A percentile compares a stretch with the other conserved stretches of the same genome.
Conservation (phyloP, 2,329 filamentous ascomycete species). For the Aspergillus sp. region DNA sequence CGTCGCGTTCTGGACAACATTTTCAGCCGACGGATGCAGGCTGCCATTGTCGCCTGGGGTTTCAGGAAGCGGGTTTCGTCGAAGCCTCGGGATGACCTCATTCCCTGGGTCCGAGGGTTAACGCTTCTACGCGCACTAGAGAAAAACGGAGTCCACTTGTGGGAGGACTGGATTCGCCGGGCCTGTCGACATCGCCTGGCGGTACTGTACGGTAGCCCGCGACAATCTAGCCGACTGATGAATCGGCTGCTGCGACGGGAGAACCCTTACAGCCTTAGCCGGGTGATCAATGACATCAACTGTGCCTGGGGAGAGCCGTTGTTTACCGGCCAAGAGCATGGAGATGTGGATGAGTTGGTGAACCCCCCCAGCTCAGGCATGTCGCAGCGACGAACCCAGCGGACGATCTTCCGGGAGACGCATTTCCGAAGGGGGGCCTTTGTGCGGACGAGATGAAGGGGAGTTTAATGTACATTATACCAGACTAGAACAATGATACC, state of each 20-base stretch:
- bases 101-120: conserved; percentile 41
- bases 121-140: conserved; percentile 39
- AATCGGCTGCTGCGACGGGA: conserved; percentile 37
- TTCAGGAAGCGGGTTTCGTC: conserved; percentile 37
- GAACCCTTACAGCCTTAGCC: conserved; percentile 33
- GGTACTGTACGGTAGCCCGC: conserved; percentile 34
- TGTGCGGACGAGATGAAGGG: not conserved
- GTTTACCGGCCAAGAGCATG: conserved; percentile 23
- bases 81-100: conserved; percentile 23
- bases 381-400: conserved; percentile 8
- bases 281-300: conserved; percentile 32
- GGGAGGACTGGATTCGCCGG: conserved; percentile 25
- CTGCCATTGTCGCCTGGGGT: conserved; percentile 51
- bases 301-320: conserved; percentile 34
- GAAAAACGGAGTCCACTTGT: conserved; percentile 34
- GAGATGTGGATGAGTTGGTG: conserved; percentile 20
- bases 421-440: not conserved
- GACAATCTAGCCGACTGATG: conserved; percentile 28
- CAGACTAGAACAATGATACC: too few species aligned
- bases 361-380: conserved; percentile 20
- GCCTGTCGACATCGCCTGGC: conserved; percentile 38
- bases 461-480: not conserved
- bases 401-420: not conserved
- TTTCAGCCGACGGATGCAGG: conserved; percentile 45
- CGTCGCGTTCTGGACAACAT: conserved; percentile 36